Conservation (phyloP, 2,329 filamentous ascomycete genomes). For the Cercospora zeina region DNA sequence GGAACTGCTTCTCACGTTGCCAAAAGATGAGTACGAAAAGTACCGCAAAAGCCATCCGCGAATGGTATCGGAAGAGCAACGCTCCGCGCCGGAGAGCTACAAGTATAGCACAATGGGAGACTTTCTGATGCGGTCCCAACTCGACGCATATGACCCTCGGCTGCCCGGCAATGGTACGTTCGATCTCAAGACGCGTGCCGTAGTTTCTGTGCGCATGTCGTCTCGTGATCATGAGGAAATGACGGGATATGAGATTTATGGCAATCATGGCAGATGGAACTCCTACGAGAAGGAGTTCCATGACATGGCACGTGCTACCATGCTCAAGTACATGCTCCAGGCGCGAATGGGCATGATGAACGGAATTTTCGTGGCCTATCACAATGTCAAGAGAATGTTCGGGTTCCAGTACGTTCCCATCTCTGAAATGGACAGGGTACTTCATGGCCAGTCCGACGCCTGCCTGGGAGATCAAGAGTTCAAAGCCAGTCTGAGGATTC, state of each 20-base stretch:
- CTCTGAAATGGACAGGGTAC: conserved; percentile 79
- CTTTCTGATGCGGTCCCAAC: conserved; percentile 90
- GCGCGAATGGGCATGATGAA: conserved; percentile 98
- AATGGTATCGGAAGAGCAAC: conserved; percentile 69
- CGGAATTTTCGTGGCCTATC: conserved; percentile 94
- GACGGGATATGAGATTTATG: conserved; percentile 81
- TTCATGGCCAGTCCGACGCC: conserved; percentile 74
- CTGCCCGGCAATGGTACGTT: conserved; percentile 92
- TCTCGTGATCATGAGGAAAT: conserved; percentile 69
- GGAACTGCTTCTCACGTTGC: conserved; percentile 88
- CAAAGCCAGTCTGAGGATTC: conserved; percentile 71
- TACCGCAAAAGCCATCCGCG: conserved; percentile 71
- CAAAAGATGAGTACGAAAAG: conserved; percentile 79
- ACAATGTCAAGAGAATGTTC: conserved; percentile 93
- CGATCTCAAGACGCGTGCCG: conserved; percentile 91
- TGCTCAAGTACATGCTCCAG: conserved; percentile 95
- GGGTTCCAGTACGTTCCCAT: conserved; percentile 94
- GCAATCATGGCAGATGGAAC: conserved; percentile 74
- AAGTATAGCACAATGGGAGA: conserved; percentile 86
- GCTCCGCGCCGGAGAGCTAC: conserved; percentile 71
- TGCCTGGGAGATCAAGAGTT: conserved; percentile 81
- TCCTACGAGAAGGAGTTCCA: conserved; percentile 95
- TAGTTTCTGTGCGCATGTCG: conserved; percentile 89
- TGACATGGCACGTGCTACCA: conserved; percentile 92
- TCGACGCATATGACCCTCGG: conserved; percentile 84